A percentile compares a stretch with the other conserved stretches of the same genome.
These are phyloP conservation scores for Begonia peltatifolia DNA, from an alignment of 306 rosid genomes.

Conservation along the genomic window DNA sequence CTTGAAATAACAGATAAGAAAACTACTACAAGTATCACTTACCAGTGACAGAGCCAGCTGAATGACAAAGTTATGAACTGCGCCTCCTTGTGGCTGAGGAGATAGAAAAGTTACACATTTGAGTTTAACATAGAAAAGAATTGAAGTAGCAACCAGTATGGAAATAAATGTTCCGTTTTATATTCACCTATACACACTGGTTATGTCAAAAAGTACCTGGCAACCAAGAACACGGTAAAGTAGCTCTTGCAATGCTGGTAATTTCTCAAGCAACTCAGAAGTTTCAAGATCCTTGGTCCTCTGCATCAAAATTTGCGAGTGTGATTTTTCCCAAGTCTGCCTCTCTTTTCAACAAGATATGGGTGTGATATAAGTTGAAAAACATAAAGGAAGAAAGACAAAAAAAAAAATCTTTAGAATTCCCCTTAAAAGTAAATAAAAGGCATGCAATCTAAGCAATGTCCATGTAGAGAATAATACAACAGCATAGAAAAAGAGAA, in stretches of 20 bases:
- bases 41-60: slow-evolving; percentile 88
- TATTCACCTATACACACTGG: too few relatives aligned
- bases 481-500: too few relatives aligned
- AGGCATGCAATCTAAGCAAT: too few relatives aligned
- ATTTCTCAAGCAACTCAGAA: slow-evolving; percentile 73
- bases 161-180: too few relatives aligned
- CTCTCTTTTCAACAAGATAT: too few relatives aligned
- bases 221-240: slow-evolving; percentile 80
- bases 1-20: not conserved
- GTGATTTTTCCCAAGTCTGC: not conserved
- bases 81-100: slow-evolving; percentile 85
- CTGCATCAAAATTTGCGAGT: slow-evolving; percentile 39
- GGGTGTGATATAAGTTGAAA: too few relatives aligned
- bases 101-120: not conserved
- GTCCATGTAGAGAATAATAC: too few relatives aligned
- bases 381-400: too few relatives aligned
- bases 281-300: slow-evolving; percentile 95
- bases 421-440: too few relatives aligned
- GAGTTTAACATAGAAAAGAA: too few relatives aligned
- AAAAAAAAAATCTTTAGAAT: too few relatives aligned
- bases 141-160: too few relatives aligned
- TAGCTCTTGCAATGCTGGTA: slow-evolving; percentile 89
- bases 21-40: slow-evolving; percentile 15
- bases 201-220: slow-evolving; percentile 38
- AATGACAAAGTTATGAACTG: slow-evolving; percentile 72